Conservation (phyloP, 768 basidiomycete genomes). For the Trametes punicea region DNA sequence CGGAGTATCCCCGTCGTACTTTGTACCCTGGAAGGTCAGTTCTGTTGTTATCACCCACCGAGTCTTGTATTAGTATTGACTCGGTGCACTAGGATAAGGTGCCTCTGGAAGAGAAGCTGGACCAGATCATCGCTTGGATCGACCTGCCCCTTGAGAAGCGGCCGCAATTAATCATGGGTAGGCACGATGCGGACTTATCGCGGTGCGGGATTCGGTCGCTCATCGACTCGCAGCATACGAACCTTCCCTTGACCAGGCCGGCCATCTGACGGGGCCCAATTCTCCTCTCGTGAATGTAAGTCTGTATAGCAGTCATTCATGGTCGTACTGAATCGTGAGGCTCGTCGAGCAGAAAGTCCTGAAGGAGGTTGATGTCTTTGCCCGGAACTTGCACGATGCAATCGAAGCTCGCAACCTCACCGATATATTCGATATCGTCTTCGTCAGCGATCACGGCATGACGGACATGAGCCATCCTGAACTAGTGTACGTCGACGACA, state of each 20-base stretch:
- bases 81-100: conserved; percentile 46
- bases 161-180: conserved; percentile 76
- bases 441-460: conserved; percentile 93
- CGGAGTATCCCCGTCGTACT: conserved; percentile 69
- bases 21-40: conserved; percentile 70
- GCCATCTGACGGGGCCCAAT: conserved; percentile 67
- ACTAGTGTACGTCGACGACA: conserved; percentile 76
- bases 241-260: conserved; percentile 83
- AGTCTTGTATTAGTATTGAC: background rate
- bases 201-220: no score
- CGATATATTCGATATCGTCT: conserved; percentile 82
- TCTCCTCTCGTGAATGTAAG: conserved; percentile 70
- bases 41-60: background rate
- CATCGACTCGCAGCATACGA: conserved; percentile 59
- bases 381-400: conserved; percentile 59
- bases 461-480: conserved; percentile 80
- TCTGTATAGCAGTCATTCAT: no score
- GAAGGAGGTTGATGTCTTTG: conserved; percentile 66
- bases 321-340: no score
- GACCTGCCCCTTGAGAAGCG: conserved; percentile 68
- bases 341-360: conserved; percentile 52
- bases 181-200: no score
- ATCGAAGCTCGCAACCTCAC: conserved; percentile 71
- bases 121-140: conserved; percentile 79
- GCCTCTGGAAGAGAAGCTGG: conserved; percentile 64